Percentiles rank a stretch among this genome's conserved stretches.
Conservation (phyloP, 345 rosid genomes). For the Lenwebbia sp. region DNA sequence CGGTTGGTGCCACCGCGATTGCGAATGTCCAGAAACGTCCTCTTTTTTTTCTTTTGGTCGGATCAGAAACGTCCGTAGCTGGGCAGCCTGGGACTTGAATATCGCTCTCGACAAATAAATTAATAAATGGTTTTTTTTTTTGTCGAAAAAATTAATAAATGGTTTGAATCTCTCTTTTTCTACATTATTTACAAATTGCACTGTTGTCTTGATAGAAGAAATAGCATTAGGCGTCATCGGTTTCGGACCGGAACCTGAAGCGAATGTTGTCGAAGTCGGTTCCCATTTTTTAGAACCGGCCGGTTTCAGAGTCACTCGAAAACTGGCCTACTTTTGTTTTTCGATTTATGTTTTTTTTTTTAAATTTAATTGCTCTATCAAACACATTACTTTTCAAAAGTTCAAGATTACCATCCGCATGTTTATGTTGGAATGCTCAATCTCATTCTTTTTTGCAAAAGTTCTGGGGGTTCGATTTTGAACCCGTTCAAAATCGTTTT, state of each 20-base stretch:
- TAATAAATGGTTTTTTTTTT: no score
- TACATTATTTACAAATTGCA: no score
- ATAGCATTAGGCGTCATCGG: no score
- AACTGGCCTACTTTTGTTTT: fast-evolving
- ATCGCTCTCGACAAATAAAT: no score
- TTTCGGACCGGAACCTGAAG: no score
- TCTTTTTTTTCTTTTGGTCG: no score
- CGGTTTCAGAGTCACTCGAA: fast-evolving
- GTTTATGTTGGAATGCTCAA: not conserved
- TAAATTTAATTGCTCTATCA: not conserved
- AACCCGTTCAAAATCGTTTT: not conserved
- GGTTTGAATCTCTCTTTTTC: no score
- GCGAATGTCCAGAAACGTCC: not conserved
- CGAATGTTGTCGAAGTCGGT: no score
- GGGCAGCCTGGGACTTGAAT: no score
- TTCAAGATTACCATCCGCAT: fast-evolving
- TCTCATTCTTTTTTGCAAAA: not conserved
- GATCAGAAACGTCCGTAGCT: no score
- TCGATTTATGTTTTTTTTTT: not conserved
- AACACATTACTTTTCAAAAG: not conserved
- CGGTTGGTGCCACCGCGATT: not conserved
- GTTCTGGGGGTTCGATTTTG: not conserved
- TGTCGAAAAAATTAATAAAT: no score
- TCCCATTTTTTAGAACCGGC: fast-evolving
- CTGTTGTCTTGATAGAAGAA: no score